Base-by-base conservation (phyloP, 2,329 filamentous ascomycete species). In the Annulohypoxylon truncatum region DNA sequence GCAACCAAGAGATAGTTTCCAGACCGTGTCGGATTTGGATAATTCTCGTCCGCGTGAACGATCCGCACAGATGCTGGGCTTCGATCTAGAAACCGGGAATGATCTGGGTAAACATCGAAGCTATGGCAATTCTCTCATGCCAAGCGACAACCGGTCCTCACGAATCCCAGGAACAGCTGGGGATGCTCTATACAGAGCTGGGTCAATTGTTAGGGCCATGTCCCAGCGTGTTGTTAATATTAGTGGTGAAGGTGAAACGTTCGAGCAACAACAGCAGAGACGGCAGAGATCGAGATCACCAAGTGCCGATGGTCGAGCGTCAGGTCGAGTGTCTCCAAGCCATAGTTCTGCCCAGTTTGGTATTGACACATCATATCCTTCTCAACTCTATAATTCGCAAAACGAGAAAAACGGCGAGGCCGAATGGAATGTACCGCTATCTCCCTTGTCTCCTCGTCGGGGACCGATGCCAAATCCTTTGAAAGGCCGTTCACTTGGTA, bases 191-290 rank as follows among this genome's bases (percentile, higher is more conserved):
- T 87, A 85, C 22, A 85, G 89, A 71, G 91, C 92, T 66, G 88
- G 91, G 46, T 92, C 91, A 7, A 92, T 94, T 72, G 88, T 94
- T 79, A 87, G 91, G 70, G 89, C 89, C 67, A 97, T 99, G 89
- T 98, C 96, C 29, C 94, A 97, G 81, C 93, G 96, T 82, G 94
- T 99, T 60, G 96, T 99, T 75, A 98, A 98, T 76, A 87, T 99
- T 73, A 97, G 94, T 79, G 97, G 97, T 76, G 96, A 98, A 74
- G 91, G 90, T 3, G 93, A 97, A 72, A 82, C 92, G 18, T 84
- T 94, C 13, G 93, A 97, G 77, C 89, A 91, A 67, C 89, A 91
- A 66, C 89, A 87, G 54, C 84, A 89, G 22, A 85, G 88, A 42
- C 84, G 88, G 50, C 81, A 82, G 82, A 90, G 82, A 77, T 90